Base-by-base conservation (phyloP, 495 filamentous ascomycete species). In the Penicillium arizonense region DNA sequence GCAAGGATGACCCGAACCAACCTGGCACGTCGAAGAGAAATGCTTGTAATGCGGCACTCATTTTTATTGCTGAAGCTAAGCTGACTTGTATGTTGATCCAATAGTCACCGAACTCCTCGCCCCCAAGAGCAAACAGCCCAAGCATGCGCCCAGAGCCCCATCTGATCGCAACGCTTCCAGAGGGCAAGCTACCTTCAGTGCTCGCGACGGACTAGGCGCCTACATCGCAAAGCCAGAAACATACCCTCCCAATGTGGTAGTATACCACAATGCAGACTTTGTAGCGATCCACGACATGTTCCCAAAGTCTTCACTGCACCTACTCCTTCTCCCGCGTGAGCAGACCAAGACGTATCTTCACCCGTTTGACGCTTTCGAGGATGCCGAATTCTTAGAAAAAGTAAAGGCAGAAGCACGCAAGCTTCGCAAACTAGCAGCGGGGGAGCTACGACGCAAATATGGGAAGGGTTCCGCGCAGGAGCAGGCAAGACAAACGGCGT, bases 231-330 rank as follows among this genome's bases (percentile, higher is more conserved):
- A 83, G 44, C 90, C 91, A 0, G 74, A 80, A 13, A 71, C 80
- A 2, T 89, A 82, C 60, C 83, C 87, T 0, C 37, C 79, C 1
- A 69, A 63, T 35, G 68, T 76, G 1, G 86, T 97, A 1, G 77
- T 97, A 42, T 87, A 82, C 64, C 72, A 87, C 69, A 82, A 85
- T 57, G 70, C 75, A 6, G 69, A 85, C 53, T 95, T 88, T 52
- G 92, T 97, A 37, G 81, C 82, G 13, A 90, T 97, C 70, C 74
- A 87, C 37, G 94, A 98, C 68, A 67, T 81, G 44, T 98, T 82
- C 64, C 91, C 93, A 4, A 97, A 97, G 68, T 83, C 90, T 18
- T 82, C 79, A 11, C 72, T 97, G 6, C 94, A 98, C 69, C 75
- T 90, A 0, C 89, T 98, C 12, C 82, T 98, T 9, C 82, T 98